phyloP scores from a whole-genome alignment of 2,329 filamentous ascomycete genomes.

The Pyrenophora teres region DNA sequence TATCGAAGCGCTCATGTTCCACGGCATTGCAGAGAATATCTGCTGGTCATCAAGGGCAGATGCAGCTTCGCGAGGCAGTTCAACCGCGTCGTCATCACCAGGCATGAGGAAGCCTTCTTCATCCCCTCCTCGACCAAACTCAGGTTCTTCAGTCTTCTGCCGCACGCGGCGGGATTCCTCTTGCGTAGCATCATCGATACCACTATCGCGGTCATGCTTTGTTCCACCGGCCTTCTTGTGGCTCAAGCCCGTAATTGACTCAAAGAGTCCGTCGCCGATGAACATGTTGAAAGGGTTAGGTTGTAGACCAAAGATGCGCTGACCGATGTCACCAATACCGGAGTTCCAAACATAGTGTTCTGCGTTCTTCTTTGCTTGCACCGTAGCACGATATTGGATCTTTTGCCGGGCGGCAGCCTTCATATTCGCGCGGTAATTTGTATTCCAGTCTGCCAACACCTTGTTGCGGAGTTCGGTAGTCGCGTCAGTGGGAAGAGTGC shows the following conservation, averaged over 20 bases:
- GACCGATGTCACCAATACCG: conserved; percentile 59
- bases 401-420: conserved; percentile 53
- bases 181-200: conserved; percentile 42
- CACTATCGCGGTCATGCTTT: conserved; percentile 44
- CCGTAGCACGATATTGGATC: conserved; percentile 46
- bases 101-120: conserved; percentile 37
- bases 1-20: conserved; percentile 65
- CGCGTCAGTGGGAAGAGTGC: conserved; percentile 54
- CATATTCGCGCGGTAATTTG: conserved; percentile 67
- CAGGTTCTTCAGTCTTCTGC: conserved; percentile 36
- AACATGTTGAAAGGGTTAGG: conserved; percentile 62
- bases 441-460: conserved; percentile 62
- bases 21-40: conserved; percentile 68
- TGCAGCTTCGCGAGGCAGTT: conserved; percentile 71
- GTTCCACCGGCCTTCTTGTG: conserved; percentile 27
- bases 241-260: conserved; percentile 51
- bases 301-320: conserved; percentile 24
- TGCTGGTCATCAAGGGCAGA: conserved; percentile 71
- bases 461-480: conserved; percentile 60
- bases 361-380: conserved; percentile 66
- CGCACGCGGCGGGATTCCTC: conserved; percentile 42
- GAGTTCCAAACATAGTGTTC: conserved; percentile 63
- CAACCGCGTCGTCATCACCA: conserved; percentile 62
- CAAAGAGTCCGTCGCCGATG: conserved; percentile 60
- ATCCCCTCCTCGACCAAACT: conserved; percentile 45